Percentiles rank a stretch among this genome's conserved stretches.
Evolutionary conservation across 495 filamentous ascomycete species (phyloP).

Genomic region (Daldinia vernicosa): DNA sequence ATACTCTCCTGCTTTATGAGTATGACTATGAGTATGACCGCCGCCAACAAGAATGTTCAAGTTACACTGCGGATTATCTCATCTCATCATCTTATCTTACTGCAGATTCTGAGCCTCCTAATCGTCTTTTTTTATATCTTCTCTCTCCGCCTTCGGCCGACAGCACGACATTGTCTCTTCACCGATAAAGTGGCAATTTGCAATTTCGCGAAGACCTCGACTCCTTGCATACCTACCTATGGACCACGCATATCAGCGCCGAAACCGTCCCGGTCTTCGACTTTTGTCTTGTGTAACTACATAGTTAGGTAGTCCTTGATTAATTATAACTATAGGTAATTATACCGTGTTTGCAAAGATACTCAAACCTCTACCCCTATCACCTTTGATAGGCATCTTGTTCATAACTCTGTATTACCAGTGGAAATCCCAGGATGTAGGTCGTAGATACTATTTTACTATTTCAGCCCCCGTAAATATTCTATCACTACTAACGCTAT

Average conservation of each 20-base stretch:
- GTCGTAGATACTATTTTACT: not conserved
- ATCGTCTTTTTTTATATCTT: constrained; percentile 13
- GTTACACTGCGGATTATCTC: constrained; percentile 22
- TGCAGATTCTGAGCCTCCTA: constrained; percentile 21
- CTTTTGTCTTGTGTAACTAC: constrained; percentile 4
- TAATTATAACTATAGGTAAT: too few relatives aligned
- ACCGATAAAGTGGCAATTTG: constrained; percentile 43
- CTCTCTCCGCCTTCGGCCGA: constrained; percentile 25
- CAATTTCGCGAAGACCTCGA: constrained; percentile 26
- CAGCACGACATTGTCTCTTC: constrained; percentile 16
- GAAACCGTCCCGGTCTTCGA: constrained; percentile 35
- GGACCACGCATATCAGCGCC: constrained; percentile 38
- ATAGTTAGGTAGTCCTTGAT: not conserved
- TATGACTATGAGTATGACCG: constrained; percentile 11
- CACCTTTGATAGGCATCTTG: constrained; percentile 3
- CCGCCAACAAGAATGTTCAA: constrained; percentile 1
- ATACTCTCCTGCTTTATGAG: constrained; percentile 6
- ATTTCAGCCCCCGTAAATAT: not conserved
- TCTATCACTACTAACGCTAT: constrained; percentile 56
- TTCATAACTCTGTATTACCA: not conserved
- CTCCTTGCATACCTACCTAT: constrained; percentile 43
- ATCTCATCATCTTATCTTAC: constrained; percentile 29
- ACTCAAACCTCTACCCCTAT: not conserved
- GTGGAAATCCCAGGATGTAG: not conserved
- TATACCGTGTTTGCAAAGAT: not conserved